Evolutionary conservation across 257 asterid species (phyloP).

Genomic region (Solanum corneliomulleri): DNA sequence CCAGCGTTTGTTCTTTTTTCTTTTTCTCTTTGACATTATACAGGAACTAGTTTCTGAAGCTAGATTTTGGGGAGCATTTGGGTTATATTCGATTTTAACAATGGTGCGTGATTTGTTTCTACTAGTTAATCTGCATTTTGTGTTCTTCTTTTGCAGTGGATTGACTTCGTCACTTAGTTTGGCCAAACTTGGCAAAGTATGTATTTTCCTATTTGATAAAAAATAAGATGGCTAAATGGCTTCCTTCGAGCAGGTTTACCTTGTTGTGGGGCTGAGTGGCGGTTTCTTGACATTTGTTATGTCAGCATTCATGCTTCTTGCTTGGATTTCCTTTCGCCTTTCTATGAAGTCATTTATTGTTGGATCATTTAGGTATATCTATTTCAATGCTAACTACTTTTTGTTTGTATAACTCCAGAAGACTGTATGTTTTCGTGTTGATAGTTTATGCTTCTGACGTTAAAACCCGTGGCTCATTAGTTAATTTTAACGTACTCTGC

Average conservation of each 20-base stretch:
- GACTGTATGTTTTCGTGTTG: not conserved
- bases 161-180: not conserved
- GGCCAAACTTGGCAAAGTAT: not conserved
- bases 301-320: slow-evolving; percentile 69
- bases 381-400: not conserved
- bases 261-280: slow-evolving; percentile 72
- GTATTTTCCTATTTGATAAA: not conserved
- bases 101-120: slow-evolving; percentile 37
- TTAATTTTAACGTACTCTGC: not conserved
- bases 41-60: slow-evolving; percentile 85
- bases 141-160: not conserved
- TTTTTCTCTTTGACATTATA: slow-evolving; percentile 1
- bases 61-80: slow-evolving; percentile 99
- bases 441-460: not conserved
- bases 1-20: not conserved
- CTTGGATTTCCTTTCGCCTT: slow-evolving; percentile 62
- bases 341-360: slow-evolving; percentile 48
- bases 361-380: slow-evolving; percentile 61
- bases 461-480: not conserved
- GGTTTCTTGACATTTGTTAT: slow-evolving; percentile 67
- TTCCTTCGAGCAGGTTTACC: slow-evolving; percentile 63
- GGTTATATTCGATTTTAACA: slow-evolving; percentile 69
- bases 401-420: not conserved
- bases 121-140: not conserved
- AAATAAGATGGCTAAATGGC: slow-evolving; percentile 15